Base-by-base conservation (phyloP, 306 rosid genomes). In the Coriaria nepalensis region DNA sequence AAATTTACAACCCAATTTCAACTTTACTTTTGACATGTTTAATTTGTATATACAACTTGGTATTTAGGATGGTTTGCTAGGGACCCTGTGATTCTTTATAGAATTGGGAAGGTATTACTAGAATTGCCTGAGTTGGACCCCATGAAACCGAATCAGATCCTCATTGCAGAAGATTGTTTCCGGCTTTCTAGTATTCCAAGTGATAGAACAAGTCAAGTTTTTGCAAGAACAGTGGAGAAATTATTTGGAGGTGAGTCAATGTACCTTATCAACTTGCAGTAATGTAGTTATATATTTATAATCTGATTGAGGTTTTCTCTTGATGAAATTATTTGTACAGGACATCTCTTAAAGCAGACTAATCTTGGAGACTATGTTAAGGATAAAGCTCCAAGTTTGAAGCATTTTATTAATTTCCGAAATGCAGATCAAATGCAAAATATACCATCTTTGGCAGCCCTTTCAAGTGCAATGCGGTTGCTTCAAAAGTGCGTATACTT, bases 1-100 rank as follows among this genome's bases (percentile, higher is more conserved):
- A 20, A 20, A 20, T 20, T 20, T 3, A 20, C 29, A 20, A 20
- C 29, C 29, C 29, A 20, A 20, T 20, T 20, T 1, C 29, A 20
- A 3, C 29, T 20, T 20, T 3, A 20, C 29, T 20, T 20, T 1
- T 3, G 29, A 20, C 1, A 20, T 20, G n/a, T 20, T 20, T 20
- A 20, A 20, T 20, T 20, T 3, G 29, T 1, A 20, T 20, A n/a
- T n/a, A n/a, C 39, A 47, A 49, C 53, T 73, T 76, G 56, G 47
- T 29, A 40, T 68, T 39, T 76, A 90, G 97, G 97, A 66, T 90
- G 97, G 94, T 84, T 90, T 65, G 84, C 97, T 14, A 74, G 92
- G 82, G 79, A 84, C 67, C 82, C 87, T 8, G 44, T 33, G 40
- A 48, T 75, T 71, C 75, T 90, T 63, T 78, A 56, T 48, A 62